Conservation (phyloP, 805 yeast genomes). For the Starmerella etchellsii region DNA sequence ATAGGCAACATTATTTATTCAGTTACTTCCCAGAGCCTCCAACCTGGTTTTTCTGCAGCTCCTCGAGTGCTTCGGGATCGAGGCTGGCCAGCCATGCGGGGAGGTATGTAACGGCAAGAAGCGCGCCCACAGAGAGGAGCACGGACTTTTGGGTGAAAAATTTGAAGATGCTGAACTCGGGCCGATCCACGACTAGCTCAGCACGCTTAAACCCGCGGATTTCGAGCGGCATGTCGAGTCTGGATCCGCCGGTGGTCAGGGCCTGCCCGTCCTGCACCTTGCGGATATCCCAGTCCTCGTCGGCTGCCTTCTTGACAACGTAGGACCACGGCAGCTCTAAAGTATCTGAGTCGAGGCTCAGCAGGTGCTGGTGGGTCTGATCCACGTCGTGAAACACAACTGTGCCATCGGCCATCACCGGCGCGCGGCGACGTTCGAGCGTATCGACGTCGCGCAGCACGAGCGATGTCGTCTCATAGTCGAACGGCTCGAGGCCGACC, state of each 20-base stretch:
- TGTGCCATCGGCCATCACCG: conserved; percentile 12
- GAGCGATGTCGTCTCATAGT: conserved; percentile 4
- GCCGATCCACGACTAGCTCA: conserved; percentile 19
- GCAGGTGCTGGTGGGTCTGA: conserved; percentile 10
- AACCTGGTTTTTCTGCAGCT: conserved; percentile 22
- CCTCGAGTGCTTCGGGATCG: conserved; percentile 28
- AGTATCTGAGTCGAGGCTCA: conserved; percentile 16
- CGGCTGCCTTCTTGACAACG: conserved; percentile 10
- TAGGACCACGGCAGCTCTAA: conserved; percentile 10
- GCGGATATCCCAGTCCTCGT: conserved; percentile 21
- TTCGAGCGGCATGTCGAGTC: conserved; percentile 25
- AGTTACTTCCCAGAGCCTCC: too few relatives aligned
- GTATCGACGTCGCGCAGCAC: conserved; percentile 9
- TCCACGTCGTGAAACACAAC: conserved; percentile 12
- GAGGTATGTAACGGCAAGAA: conserved; percentile 25
- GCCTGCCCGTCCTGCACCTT: conserved; percentile 23
- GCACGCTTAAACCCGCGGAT: conserved; percentile 15
- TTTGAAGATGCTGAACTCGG: conserved; percentile 23
- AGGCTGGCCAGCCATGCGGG: conserved; percentile 25
- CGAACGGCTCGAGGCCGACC: conserved; percentile 1
- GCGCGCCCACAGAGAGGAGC: conserved; percentile 24
- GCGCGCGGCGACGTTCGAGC: conserved; percentile 2
- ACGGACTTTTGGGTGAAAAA: conserved; percentile 30
- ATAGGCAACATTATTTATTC: too few relatives aligned
- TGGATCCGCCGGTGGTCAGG: conserved; percentile 23